Conservation (phyloP, 495 filamentous ascomycete genomes). For the Aspergillus cavernicola region DNA sequence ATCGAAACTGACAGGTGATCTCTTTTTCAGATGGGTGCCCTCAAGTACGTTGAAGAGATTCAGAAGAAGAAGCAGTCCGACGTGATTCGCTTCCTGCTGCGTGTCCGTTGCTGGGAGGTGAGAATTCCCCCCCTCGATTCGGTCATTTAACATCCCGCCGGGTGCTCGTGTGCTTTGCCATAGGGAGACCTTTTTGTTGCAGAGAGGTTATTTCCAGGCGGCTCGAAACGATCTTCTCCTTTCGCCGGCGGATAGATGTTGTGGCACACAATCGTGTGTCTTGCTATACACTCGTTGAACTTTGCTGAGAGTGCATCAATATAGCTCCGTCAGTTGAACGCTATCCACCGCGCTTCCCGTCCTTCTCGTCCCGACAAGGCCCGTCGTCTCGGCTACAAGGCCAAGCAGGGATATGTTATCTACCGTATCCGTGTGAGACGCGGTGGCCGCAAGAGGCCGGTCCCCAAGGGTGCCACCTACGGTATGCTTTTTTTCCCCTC, state of each 20-base stretch:
- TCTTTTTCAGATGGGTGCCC: slow-evolving; percentile 71
- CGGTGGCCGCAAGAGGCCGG: slow-evolving; percentile 95
- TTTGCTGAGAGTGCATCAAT: slow-evolving; percentile 99
- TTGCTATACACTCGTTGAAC: slow-evolving; percentile 99
- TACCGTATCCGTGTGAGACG: slow-evolving; percentile 97
- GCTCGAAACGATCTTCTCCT: slow-evolving; percentile 31
- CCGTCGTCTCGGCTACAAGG: slow-evolving; percentile 99
- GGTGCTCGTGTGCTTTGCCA: slow-evolving; percentile 43
- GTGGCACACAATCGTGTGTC: slow-evolving; percentile 49
- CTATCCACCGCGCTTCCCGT: slow-evolving; percentile 97
- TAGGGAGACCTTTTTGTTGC: slow-evolving; percentile 32
- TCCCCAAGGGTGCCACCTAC: slow-evolving; percentile 96
- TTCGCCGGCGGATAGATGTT: slow-evolving; percentile 45
- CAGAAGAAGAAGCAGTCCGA: slow-evolving; percentile 99
- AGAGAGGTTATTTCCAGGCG: slow-evolving; percentile 34
- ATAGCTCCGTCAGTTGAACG: slow-evolving; percentile 98
- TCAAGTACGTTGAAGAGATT: slow-evolving; percentile 99
- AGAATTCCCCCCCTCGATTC: slow-evolving; percentile 55
- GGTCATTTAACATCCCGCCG: slow-evolving; percentile 48
- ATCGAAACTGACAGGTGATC: slow-evolving; percentile 15
- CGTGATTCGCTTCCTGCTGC: slow-evolving; percentile 97
- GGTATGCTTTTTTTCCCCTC: slow-evolving; percentile 51
- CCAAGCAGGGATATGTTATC: slow-evolving; percentile 99
- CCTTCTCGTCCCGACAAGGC: slow-evolving; percentile 99
- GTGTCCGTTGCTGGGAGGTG: slow-evolving; percentile 99